phyloP scores from a whole-genome alignment of 23 red algal genomes.

The Gracilaria caudata region DNA sequence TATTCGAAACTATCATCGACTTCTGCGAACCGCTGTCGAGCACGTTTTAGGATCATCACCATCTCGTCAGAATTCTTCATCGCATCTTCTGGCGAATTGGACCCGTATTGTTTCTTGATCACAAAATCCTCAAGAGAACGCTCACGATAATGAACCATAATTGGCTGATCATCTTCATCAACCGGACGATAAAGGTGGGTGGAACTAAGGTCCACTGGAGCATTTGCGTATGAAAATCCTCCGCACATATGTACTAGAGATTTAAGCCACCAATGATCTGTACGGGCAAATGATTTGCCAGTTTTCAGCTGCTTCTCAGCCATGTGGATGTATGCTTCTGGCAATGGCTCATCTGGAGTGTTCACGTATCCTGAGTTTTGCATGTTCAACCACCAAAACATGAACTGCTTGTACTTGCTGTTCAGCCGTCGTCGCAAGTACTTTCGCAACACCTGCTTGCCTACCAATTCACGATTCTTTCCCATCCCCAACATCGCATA shows the following conservation, averaged over 20 bases:
- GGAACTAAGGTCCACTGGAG: not conserved
- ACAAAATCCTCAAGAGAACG: not conserved
- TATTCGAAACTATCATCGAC: not conserved
- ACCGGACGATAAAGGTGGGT: not conserved
- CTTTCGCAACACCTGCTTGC: not conserved
- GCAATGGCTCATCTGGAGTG: not conserved
- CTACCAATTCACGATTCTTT: not conserved
- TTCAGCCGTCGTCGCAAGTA: conserved; percentile 1
- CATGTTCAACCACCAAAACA: not conserved
- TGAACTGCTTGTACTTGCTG: conserved; percentile 11
- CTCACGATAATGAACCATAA: not conserved
- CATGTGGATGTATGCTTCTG: conserved; percentile 25
- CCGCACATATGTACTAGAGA: not conserved
- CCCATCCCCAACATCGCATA: conserved; percentile 17
- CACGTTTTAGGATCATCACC: not conserved
- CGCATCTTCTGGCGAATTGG: too few species aligned
- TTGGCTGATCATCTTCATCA: conserved; percentile 13
- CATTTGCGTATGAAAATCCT: not conserved
- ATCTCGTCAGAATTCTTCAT: too few species aligned
- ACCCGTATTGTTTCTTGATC: not conserved
- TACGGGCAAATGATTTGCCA: not conserved
- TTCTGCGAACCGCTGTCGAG: not conserved
- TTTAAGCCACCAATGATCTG: not conserved
- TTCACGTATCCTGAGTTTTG: not conserved
- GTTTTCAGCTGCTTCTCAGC: not conserved